phyloP scores from a whole-genome alignment of 495 filamentous ascomycete species.

The Trichoderma erinaceum region DNA sequence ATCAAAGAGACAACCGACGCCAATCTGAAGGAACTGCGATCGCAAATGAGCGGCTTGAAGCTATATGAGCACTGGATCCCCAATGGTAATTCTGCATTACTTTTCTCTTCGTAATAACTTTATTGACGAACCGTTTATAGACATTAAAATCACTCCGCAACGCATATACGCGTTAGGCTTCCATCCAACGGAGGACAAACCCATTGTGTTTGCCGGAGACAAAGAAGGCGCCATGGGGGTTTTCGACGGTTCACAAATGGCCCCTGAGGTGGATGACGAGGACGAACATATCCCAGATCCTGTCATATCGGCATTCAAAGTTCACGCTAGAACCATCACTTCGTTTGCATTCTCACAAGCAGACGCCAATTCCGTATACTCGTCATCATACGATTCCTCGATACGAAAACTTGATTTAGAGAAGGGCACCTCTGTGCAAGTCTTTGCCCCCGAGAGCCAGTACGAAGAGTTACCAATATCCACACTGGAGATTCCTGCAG shows the following conservation, averaged over 20 bases:
- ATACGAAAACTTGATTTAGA: slow-evolving; percentile 82
- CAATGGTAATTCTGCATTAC: slow-evolving; percentile 44
- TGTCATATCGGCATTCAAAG: slow-evolving; percentile 76
- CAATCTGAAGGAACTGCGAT: slow-evolving; percentile 64
- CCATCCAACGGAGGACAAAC: slow-evolving; percentile 78
- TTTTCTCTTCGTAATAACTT: background rate
- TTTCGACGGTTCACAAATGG: slow-evolving; percentile 79
- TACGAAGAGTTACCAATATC: slow-evolving; percentile 72
- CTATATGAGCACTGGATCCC: slow-evolving; percentile 79
- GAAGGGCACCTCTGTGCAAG: slow-evolving; percentile 68
- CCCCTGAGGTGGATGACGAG: slow-evolving; percentile 40
- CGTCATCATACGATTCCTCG: slow-evolving; percentile 89
- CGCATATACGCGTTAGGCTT: slow-evolving; percentile 83
- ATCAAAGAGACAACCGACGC: slow-evolving; percentile 75
- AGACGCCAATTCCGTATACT: slow-evolving; percentile 68
- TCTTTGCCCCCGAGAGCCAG: slow-evolving; percentile 65
- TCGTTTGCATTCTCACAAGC: slow-evolving; percentile 69
- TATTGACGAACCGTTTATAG: slow-evolving; percentile 37
- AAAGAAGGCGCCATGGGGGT: slow-evolving; percentile 91
- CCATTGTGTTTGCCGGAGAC: slow-evolving; percentile 90
- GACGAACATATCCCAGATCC: slow-evolving; percentile 65
- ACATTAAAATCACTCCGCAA: slow-evolving; percentile 90
- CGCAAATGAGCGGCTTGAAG: slow-evolving; percentile 72
- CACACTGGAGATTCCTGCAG: slow-evolving; percentile 66
- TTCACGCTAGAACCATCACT: slow-evolving; percentile 83